Base-by-base conservation (phyloP, 1,284 basidiomycete species). In the Fomitopsis pinicola region DNA sequence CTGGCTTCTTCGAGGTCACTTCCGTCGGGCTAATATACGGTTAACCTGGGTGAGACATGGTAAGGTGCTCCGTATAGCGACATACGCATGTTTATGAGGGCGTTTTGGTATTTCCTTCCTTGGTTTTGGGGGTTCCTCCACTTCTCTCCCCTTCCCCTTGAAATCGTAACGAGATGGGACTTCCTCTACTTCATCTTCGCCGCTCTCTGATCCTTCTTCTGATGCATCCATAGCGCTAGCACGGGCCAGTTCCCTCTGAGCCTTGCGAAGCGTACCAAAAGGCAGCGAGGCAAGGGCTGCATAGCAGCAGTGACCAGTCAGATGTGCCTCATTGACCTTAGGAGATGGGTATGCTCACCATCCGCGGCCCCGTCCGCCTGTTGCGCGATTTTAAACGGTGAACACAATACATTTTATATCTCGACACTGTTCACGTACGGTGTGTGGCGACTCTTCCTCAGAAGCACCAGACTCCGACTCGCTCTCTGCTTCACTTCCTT, bases 1-100 rank as follows among this genome's bases (percentile, higher is more conserved):
- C 94, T 0, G 94, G 94, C 66, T 83, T 84, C 74, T 97, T 97
- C 0, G 95, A 93, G 7, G 91, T 91, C 64, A 94, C 80, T 69
- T 94, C 94, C 44, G 79, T 84, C 4, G 95, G 97, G 1, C 94
- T 97, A 54, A 48, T 28, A 33, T 33, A 12, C 62, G 59, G 56
- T 59, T 30, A 35, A 56, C 12, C 35, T 36, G 35, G 10, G 35
- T 7, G 35, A 36, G 35, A 45, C 36, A 56, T 38, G 2, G 53
- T 45, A 55, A 30, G 55, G 15, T 28, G n/a, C n/a, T 52, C 42
- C 14, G 38, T 15, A 35, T 55, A 17, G 55, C 38, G 38, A 82
- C 94, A 68, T 75, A 96, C 91, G 96, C 95, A 77, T 97, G 91
- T 72, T 98, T 98, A 73, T 85, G 86, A 3, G 83, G 75, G 52